These are phyloP conservation scores for Myrica gale DNA, from an alignment of 306 rosid species.

Conservation along the genomic window DNA sequence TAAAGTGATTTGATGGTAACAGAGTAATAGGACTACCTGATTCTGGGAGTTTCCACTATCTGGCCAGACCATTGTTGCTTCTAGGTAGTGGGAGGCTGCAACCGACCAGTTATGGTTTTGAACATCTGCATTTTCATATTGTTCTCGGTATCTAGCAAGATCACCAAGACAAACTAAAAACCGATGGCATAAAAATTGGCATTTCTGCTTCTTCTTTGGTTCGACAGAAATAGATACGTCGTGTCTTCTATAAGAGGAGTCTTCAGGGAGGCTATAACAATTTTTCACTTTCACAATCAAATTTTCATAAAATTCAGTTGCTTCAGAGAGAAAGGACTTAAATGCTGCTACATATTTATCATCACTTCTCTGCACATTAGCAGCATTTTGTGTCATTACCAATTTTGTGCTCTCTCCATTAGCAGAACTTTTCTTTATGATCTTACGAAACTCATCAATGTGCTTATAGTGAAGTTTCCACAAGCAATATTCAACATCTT, in stretches of 20 bases:
- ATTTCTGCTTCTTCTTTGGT: constrained; percentile 50
- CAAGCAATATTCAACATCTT: constrained; percentile 86
- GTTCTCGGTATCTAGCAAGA: constrained; percentile 84
- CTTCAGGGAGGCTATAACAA: constrained; percentile 51
- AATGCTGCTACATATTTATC: constrained; percentile 45
- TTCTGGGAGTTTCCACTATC: constrained; percentile 95
- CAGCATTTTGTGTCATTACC: constrained; percentile 28
- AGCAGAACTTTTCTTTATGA: constrained; percentile 57
- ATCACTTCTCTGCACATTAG: constrained; percentile 27
- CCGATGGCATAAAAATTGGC: constrained; percentile 85
- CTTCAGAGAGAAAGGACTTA: constrained; percentile 66
- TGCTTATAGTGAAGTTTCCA: constrained; percentile 98
- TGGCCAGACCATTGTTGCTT: constrained; percentile 88
- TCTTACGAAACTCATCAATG: constrained; percentile 86
- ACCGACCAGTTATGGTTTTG: constrained; percentile 73
- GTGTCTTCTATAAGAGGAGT: constrained; percentile 40
- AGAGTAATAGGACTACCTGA: constrained; percentile 50
- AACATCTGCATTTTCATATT: constrained; percentile 55
- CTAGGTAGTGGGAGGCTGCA: constrained; percentile 85
- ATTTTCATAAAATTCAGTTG: constrained; percentile 70
- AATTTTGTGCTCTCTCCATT: constrained; percentile 38
- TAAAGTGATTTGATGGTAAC: background rate
- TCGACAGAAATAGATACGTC: constrained; percentile 37
- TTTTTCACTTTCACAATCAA: constrained; percentile 61
- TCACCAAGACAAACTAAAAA: constrained; percentile 93